A percentile compares a stretch with the other conserved stretches of the same genome.
Evolutionary conservation across 208 protist genomes (phyloP).

Genomic region (Trypanosoma vivax): DNA sequence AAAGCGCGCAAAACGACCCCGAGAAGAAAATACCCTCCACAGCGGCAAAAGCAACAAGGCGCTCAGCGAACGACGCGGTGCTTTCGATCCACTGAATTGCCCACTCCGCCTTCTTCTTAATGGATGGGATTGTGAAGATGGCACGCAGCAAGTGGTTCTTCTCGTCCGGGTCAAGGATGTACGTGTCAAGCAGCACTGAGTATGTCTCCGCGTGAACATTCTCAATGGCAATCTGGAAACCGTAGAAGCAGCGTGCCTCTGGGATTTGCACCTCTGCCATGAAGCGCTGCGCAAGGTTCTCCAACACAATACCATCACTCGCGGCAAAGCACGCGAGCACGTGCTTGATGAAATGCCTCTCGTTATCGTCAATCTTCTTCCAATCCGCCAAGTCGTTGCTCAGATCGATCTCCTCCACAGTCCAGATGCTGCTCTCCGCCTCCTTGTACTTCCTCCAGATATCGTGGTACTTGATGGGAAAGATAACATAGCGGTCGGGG

Average conservation of each 20-base stretch:
- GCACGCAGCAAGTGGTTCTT: conserved; percentile 94
- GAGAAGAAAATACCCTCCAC: conserved; percentile 99
- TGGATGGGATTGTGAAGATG: conserved; percentile 95
- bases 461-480: conserved; percentile 96
- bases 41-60: conserved; percentile 97
- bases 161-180: conserved; percentile 93
- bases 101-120: conserved; percentile 99
- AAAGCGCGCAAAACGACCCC: conserved; percentile 98
- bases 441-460: conserved; percentile 99
- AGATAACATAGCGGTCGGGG: conserved; percentile 96
- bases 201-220: conserved; percentile 98
- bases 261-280: conserved; percentile 97
- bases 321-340: conserved; percentile 99
- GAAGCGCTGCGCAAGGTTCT: conserved; percentile 97
- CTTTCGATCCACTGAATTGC: conserved; percentile 89
- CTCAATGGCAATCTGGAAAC: conserved; percentile 99
- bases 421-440: conserved; percentile 97
- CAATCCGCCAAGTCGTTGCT: conserved; percentile 93
- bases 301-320: conserved; percentile 98
- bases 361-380: conserved; percentile 92
- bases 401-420: conserved; percentile 98
- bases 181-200: conserved; percentile 93
- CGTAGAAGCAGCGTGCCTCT: conserved; percentile 98
- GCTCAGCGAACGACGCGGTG: conserved; percentile 88
- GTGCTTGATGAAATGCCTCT: conserved; percentile 98